Evolutionary conservation across 768 basidiomycete genomes (phyloP).

Genomic region (Hemileccinum rubropunctum): DNA sequence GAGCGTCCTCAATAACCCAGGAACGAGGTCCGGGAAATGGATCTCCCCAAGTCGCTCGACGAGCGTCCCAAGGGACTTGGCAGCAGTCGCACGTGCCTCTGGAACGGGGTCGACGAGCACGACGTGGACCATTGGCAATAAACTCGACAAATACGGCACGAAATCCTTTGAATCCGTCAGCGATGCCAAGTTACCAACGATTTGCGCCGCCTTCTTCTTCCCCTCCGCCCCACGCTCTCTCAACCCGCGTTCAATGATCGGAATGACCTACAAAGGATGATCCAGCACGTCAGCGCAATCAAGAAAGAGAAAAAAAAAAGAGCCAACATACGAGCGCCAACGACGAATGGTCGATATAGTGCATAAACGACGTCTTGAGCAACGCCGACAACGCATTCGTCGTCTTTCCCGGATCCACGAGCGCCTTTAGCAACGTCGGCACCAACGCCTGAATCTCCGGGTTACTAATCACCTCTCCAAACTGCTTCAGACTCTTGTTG

Average conservation of each 20-base stretch:
- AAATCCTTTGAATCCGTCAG: conserved; percentile 90
- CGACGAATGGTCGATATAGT: conserved; percentile 97
- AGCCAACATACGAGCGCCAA: conserved; percentile 65
- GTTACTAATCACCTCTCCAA: conserved; percentile 97
- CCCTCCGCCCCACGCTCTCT: conserved; percentile 90
- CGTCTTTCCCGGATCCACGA: conserved; percentile 93
- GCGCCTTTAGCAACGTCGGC: conserved; percentile 85
- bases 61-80: conserved; percentile 94
- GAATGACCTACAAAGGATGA: conserved; percentile 72
- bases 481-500: conserved; percentile 94
- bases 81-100: conserved; percentile 95
- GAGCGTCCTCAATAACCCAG: conserved; percentile 80
- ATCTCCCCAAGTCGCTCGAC: conserved; percentile 93
- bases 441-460: conserved; percentile 94
- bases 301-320: too few relatives aligned
- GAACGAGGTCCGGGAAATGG: conserved; percentile 94
- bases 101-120: conserved; percentile 97
- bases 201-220: conserved; percentile 94
- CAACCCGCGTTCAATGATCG: conserved; percentile 91
- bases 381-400: conserved; percentile 80
- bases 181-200: conserved; percentile 95
- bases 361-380: conserved; percentile 93
- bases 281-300: too few relatives aligned
- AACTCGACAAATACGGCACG: conserved; percentile 85
- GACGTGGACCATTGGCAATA: conserved; percentile 86